A percentile compares a stretch with the other conserved stretches of the same genome.
phyloP scores from a whole-genome alignment of 306 rosid species.

The Ceratonia siliqua region DNA sequence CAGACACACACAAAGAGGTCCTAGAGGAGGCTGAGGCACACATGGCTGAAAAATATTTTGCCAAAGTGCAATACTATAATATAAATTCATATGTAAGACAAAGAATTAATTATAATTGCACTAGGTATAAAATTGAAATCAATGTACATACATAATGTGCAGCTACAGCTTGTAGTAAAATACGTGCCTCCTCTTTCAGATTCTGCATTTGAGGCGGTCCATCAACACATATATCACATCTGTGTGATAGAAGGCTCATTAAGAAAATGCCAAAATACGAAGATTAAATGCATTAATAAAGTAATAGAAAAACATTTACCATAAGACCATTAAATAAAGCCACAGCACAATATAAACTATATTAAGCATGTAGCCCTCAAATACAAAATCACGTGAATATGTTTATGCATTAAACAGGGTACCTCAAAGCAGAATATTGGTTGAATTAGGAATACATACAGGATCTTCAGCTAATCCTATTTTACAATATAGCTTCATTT shows the following conservation, averaged over 20 bases:
- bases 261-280: constrained; percentile 12
- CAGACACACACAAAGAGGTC: not conserved
- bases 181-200: constrained; percentile 72
- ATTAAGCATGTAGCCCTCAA: not conserved
- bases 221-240: constrained; percentile 82
- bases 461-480: constrained; percentile 16
- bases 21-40: not conserved
- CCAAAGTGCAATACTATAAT: not conserved
- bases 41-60: constrained; percentile 14
- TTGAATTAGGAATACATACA: not conserved
- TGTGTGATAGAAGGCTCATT: constrained; percentile 37
- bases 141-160: constrained; percentile 53
- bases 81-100: constrained; percentile 26
- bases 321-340: constrained; percentile 1
- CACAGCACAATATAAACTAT: not conserved
- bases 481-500: constrained; percentile 13
- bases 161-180: constrained; percentile 64
- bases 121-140: constrained; percentile 25
- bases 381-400: constrained; percentile 20
- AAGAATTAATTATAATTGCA: constrained; percentile 1
- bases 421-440: not conserved
- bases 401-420: constrained; percentile 20
- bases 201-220: constrained; percentile 80
- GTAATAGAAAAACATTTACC: not conserved
- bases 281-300: constrained; percentile 13